A percentile compares a stretch with the other conserved stretches of the same genome.
Conservation (phyloP, 208 protist species). For the Naegleria fowleri region DNA sequence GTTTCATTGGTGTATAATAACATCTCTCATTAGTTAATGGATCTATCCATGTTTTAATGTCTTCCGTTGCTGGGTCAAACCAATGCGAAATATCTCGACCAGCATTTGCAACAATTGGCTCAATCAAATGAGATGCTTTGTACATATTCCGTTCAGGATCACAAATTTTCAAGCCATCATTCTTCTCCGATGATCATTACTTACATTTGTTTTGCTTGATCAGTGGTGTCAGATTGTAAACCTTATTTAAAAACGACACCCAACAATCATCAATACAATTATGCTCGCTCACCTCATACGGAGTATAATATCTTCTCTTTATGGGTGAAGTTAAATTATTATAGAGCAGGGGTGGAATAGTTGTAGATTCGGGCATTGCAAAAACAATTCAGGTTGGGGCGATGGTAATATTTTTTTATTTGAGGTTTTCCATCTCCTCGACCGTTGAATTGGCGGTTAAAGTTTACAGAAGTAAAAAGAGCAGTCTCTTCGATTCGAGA, state of each 20-base stretch:
- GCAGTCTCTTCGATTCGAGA: no score
- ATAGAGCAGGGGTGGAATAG: background rate
- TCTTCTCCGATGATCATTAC: background rate
- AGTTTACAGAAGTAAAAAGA: no score
- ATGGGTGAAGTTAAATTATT: background rate
- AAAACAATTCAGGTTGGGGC: no score
- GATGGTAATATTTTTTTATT: no score
- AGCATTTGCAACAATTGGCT: slow-evolving; percentile 53
- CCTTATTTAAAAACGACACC: slow-evolving; percentile 73
- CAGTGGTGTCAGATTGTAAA: slow-evolving; percentile 75
- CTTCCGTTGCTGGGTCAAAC: slow-evolving; percentile 64
- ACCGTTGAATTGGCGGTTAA: no score
- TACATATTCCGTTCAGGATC: background rate
- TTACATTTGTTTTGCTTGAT: slow-evolving; percentile 60
- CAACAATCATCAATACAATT: slow-evolving; percentile 72
- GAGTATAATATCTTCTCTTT: slow-evolving; percentile 64
- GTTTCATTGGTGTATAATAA: slow-evolving; percentile 72
- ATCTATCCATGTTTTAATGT: slow-evolving; percentile 64
- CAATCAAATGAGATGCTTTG: background rate
- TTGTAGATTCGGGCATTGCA: no score
- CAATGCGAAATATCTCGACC: slow-evolving; percentile 82
- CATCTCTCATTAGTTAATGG: slow-evolving; percentile 65
- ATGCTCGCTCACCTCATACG: slow-evolving; percentile 77
- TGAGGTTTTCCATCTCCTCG: no score
- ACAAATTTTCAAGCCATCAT: no score